These are phyloP conservation scores for Morella rubra DNA, from an alignment of 306 rosid genomes.

Conservation along the genomic window DNA sequence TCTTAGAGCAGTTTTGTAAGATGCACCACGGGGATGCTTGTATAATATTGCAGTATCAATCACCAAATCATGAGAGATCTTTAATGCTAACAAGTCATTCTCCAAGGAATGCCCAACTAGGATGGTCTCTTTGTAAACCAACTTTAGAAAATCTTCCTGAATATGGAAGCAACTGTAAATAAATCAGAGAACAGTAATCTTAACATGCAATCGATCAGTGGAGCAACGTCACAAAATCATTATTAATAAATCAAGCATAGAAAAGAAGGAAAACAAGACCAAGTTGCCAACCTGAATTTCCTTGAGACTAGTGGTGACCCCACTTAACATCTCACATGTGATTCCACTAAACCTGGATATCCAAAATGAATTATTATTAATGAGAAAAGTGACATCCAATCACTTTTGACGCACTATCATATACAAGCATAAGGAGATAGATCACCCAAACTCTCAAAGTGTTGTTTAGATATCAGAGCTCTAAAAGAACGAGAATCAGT, in stretches of 20 bases:
- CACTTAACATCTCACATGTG: slow-evolving; percentile 80
- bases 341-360: slow-evolving; percentile 87
- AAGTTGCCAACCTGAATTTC: slow-evolving; percentile 78
- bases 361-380: not conserved
- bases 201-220: slow-evolving; percentile 29
- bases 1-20: slow-evolving; percentile 83
- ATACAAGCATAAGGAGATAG: slow-evolving; percentile 2
- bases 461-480: not conserved
- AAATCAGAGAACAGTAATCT: slow-evolving; percentile 29
- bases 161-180: slow-evolving; percentile 42
- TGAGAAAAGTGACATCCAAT: not conserved
- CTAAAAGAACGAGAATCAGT: not conserved
- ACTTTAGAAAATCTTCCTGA: slow-evolving; percentile 72
- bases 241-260: slow-evolving; percentile 23
- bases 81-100: slow-evolving; percentile 86
- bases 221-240: slow-evolving; percentile 11
- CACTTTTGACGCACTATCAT: not conserved
- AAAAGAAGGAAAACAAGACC: slow-evolving; percentile 19
- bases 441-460: not conserved
- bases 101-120: slow-evolving; percentile 93
- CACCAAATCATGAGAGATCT: slow-evolving; percentile 67
- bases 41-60: slow-evolving; percentile 88
- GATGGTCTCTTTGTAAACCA: slow-evolving; percentile 82
- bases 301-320: slow-evolving; percentile 73
- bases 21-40: slow-evolving; percentile 64